Evolutionary conservation across 352 stramenopile species (phyloP), one percentile per base, ranked within the genome.

Genomic region (Phytophthora syringae): DNA sequence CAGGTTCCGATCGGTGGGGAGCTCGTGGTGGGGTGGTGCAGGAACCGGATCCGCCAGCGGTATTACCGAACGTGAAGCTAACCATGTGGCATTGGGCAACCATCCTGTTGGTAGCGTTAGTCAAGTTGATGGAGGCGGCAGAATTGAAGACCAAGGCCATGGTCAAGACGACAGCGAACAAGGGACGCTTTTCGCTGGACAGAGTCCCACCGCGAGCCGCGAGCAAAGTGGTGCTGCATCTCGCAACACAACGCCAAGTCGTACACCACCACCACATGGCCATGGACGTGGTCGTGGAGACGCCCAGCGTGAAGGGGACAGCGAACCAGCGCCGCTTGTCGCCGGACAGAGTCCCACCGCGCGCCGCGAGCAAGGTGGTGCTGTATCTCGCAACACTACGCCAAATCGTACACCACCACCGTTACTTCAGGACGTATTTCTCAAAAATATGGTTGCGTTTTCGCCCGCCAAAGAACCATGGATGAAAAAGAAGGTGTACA

Each of bases 401-500:
- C n/a, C n/a, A n/a, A n/a, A n/a, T n/a, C n/a, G n/a, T n/a, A n/a
- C n/a, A n/a, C n/a, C n/a, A n/a, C n/a, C n/a, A 37, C 32, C 32
- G 32, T 37, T 37, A 13, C 32, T 37, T 7, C 27, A 32, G 27
- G 27, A 32, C 27, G 27, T 37, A 6, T 37, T 37, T 37, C 32
- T 37, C 32, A 37, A 37, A 15, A 37, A 37, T 16, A 37, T 37
- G 9, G 32, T 37, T 2, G 32, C 32, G 32, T 37, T 37, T 37
- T 37, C 32, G 11, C 32, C 32, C 7, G 32, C 32, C 24, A 49
- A 54, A 24, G 48, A 58, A 16, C 1, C 15, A 25, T 65, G 37
- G 57, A 52, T 65, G 49, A 52, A 58, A 39, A 18, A 15, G 2
- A 53, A 65, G 21, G 21, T 43, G 12, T 58, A 57, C 36, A 27